Base-by-base conservation (phyloP, 441 rosid species). In the California macrophylla region DNA sequence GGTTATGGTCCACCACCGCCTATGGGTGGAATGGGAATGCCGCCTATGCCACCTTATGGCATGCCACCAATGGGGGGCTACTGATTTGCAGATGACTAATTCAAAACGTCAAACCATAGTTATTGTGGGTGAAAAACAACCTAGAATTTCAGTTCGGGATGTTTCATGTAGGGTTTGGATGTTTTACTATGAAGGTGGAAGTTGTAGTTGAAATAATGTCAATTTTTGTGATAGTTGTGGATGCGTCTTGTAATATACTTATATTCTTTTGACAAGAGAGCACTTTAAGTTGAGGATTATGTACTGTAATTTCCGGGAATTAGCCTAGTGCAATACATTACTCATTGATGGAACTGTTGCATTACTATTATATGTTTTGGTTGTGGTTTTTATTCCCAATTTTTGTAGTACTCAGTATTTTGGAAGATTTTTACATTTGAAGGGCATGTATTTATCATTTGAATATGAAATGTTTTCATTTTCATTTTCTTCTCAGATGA, bases 51-150 rank as follows among this genome's bases (percentile, higher is more conserved):
- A 16, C 83, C 98, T 56, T 91, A 74, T 16, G 98, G 98, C 66
- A 90, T 92, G 97, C 97, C 97, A 3, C 86, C 97, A 3, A 92
- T 92, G 99, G 93, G 98, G 42, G 79, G 87, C 77, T 92, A 91
- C 79, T 93, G 80, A 83, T 30, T 7, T 50, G 21, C 16, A 18
- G 63, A 34, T 15, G 42, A 38, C 30, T 71, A n/a, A n/a, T n/a
- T n/a, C n/a, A n/a, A n/a, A n/a, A n/a, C n/a, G n/a, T n/a, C n/a
- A n/a, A n/a, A n/a, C n/a, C n/a, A n/a, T n/a, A 38, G 65, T 68
- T 56, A 66, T 36, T 24, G 28, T 9, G 24, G 15, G 50, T 67
- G 73, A 16, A 58, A 66, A 32, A 16, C 42, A 2, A 30, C 34
- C 2, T 1, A 1, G 3, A 18, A 30, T 30, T 30, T 5, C 2